Conservation (phyloP, 2,329 filamentous ascomycete species). For the Gyromitra esculenta region DNA sequence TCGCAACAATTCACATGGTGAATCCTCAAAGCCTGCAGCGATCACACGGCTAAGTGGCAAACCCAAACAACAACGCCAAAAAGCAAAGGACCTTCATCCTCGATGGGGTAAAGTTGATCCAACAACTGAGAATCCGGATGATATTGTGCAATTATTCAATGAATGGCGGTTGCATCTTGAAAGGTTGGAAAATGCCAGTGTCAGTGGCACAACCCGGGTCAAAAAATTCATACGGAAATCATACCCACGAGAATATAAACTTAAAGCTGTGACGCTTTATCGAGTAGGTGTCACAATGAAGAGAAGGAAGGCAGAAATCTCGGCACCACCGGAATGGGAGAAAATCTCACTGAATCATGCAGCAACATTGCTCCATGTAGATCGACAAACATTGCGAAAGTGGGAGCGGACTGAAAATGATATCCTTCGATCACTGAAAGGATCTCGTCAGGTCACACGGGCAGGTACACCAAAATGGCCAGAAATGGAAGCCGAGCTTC, state of each 20-base stretch:
- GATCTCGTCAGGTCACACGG: not conserved
- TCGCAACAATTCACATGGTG: not conserved
- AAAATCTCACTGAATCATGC: not conserved
- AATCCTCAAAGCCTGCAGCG: not conserved
- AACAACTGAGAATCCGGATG: not conserved
- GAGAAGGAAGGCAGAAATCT: not conserved
- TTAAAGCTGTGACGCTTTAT: not conserved
- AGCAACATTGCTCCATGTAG: not conserved
- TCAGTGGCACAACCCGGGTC: not conserved
- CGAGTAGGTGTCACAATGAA: not conserved
- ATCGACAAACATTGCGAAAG: not conserved
- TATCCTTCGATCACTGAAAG: not conserved
- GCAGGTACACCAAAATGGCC: not conserved
- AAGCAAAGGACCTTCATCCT: not conserved
- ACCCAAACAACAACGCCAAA: not conserved
- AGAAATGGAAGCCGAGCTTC: not conserved
- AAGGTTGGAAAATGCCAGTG: too few relatives aligned
- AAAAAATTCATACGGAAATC: not conserved
- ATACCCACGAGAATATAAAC: not conserved
- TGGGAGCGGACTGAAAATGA: not conserved
- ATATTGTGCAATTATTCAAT: not conserved
- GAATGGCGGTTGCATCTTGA: not conserved
- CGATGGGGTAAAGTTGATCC: not conserved
- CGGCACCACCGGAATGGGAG: not conserved
- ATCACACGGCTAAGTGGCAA: too few relatives aligned